Conservation (phyloP, 768 basidiomycete species). For the Boletus vermiculosoides region DNA sequence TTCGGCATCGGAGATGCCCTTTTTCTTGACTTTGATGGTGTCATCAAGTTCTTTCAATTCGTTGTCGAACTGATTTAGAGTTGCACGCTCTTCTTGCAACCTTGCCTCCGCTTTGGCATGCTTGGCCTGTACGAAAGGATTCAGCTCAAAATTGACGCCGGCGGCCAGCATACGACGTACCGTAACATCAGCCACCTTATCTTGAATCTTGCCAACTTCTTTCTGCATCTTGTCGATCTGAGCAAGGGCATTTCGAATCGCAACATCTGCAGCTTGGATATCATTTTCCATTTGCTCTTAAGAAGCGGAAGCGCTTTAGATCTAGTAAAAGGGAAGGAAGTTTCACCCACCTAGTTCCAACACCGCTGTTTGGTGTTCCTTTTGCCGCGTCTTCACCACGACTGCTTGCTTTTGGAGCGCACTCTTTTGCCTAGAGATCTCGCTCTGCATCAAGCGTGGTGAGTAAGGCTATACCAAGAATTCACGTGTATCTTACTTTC, state of each 20-base stretch:
- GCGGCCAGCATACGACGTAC: slow-evolving; percentile 13
- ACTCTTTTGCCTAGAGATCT: slow-evolving; percentile 78
- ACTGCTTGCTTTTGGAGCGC: slow-evolving; percentile 79
- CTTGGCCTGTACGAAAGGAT: slow-evolving; percentile 38
- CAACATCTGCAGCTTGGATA: slow-evolving; percentile 24
- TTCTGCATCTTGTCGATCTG: slow-evolving; percentile 54
- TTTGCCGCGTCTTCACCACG: slow-evolving; percentile 81
- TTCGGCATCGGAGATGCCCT: slow-evolving; percentile 64
- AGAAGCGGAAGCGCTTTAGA: neutral
- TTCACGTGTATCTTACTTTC: slow-evolving; percentile 52
- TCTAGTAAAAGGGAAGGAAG: neutral
- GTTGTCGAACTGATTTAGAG: slow-evolving; percentile 82
- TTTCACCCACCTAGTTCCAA: slow-evolving; percentile 77
- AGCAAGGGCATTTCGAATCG: slow-evolving; percentile 32
- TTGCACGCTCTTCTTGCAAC: slow-evolving; percentile 83
- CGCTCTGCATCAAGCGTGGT: slow-evolving; percentile 39
- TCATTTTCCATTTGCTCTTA: slow-evolving; percentile 33
- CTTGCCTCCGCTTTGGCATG: slow-evolving; percentile 66
- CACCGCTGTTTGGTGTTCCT: slow-evolving; percentile 81
- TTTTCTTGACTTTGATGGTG: slow-evolving; percentile 80
- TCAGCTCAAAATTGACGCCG: neutral
- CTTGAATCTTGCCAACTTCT: slow-evolving; percentile 60
- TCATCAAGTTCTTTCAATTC: slow-evolving; percentile 83
- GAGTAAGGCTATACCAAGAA: neutral
- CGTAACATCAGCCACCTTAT: slow-evolving; percentile 39